Base-by-base conservation (phyloP, 106 monocot species). In the Alisma plantagoaquatica region DNA sequence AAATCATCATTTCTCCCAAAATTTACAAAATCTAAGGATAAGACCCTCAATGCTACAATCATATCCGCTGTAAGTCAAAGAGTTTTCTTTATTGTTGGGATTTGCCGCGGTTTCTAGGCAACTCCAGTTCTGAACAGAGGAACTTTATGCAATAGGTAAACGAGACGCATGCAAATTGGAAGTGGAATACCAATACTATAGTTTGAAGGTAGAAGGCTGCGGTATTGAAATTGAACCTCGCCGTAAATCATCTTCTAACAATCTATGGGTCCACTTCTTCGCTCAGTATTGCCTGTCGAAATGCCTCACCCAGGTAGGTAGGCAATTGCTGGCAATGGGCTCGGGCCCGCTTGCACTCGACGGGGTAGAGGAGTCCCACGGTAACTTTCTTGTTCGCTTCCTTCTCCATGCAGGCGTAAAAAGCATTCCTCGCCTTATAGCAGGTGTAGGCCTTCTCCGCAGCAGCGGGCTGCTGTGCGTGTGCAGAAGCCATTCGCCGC, bases 261-360 rank as follows among this genome's bases (percentile, higher is more conserved):
- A 73, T 59, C 90, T 65, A 64, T 77, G 82, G 29, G 86, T 72
- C 62, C 72, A 56, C 71, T 83, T 85, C 72, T 79, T 99, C 35
- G 74, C 82, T 51, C 79, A 82, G 50, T 77, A 75, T 63, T 86
- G 90, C 60, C 86, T 67, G 60, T 99, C 85, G 41, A 99, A 99
- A 66, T 90, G 98, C 75, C 82, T 99, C 49, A 96, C 96, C 96
- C 98, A 98, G 16, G 98, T 68, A 25, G 98, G 73, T 9, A 89
- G 81, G 71, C 98, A 98, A 38, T 55, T 53, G 22, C 53, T 58
- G 56, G 66, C 89, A 98, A 1, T 78, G 65, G 2, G 56, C 68
- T 14, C 98, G 62, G 15, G 73, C 53, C 28, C 72, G 58, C 68
- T 81, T 73, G 63, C 98, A 98, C 23, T 85, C 78, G 32, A 66